Percentiles rank a stretch among this genome's conserved stretches.
These are phyloP conservation scores for Periglandula ipomoeae DNA, from an alignment of 2,329 filamentous ascomycete genomes.

Conservation along the genomic window DNA sequence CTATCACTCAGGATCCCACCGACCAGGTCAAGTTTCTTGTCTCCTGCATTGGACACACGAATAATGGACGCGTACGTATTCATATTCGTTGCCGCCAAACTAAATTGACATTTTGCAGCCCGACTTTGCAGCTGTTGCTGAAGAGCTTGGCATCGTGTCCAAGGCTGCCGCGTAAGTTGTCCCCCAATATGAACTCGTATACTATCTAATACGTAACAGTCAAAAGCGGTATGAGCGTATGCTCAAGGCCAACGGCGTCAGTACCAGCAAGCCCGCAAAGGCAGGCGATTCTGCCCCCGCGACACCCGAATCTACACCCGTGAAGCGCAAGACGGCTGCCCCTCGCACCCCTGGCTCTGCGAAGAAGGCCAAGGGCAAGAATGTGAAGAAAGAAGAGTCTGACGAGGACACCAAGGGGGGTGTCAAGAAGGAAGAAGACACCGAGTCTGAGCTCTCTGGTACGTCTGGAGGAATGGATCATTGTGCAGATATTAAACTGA, in stretches of 20 bases:
- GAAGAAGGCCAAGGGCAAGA: conserved; percentile 18
- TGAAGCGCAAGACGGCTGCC: conserved; percentile 22
- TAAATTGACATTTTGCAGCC: conserved; percentile 34
- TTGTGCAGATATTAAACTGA: neutral
- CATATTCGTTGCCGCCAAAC: no score
- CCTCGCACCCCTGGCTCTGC: conserved; percentile 14
- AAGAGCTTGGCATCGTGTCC: conserved; percentile 51
- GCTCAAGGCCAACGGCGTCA: conserved; percentile 48
- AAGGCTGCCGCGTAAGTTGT: conserved; percentile 61
- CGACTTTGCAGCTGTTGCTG: conserved; percentile 56
- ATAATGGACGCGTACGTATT: conserved; percentile 46
- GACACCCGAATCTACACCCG: conserved; percentile 12
- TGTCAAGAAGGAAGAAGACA: conserved; percentile 16
- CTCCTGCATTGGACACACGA: conserved; percentile 52
- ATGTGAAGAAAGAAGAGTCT: conserved; percentile 18
- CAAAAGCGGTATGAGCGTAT: conserved; percentile 61
- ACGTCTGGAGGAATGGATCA: conserved; percentile 1
- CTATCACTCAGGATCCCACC: conserved; percentile 32
- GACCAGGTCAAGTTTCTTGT: conserved; percentile 57
- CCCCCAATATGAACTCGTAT: neutral
- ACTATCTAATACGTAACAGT: conserved; percentile 26
- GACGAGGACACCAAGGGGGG: conserved; percentile 14
- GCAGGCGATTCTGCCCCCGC: conserved; percentile 1
- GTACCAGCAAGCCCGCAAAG: conserved; percentile 10
- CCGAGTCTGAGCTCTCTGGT: conserved; percentile 19